Percentiles rank a stretch among this genome's conserved stretches.
Conservation (phyloP, 2,329 filamentous ascomycete species). For the Calonectria fujianensis region DNA sequence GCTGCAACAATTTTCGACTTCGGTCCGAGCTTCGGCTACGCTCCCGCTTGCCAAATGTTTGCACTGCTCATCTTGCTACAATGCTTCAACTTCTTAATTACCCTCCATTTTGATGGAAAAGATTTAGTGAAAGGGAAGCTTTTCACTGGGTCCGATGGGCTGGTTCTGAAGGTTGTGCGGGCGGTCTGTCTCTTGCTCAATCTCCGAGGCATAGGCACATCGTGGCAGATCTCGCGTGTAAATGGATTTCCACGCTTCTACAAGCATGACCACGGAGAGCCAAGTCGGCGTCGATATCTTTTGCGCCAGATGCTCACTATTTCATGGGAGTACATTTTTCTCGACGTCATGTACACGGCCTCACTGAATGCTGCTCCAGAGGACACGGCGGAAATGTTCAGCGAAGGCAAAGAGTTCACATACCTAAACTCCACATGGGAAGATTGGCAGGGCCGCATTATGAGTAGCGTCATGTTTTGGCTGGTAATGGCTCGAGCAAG, state of each 20-base stretch:
- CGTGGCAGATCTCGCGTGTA: slow-evolving; percentile 7
- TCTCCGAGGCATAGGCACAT: slow-evolving; percentile 2
- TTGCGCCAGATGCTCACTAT: not conserved
- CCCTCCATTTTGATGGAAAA: not conserved
- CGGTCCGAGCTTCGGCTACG: not conserved
- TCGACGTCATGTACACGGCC: not conserved
- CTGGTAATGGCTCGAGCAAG: slow-evolving; percentile 3
- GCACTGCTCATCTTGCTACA: not conserved
- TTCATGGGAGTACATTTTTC: not conserved
- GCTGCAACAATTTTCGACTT: not conserved
- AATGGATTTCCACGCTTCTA: not conserved
- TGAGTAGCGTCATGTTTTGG: slow-evolving; percentile 9
- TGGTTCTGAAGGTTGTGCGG: not conserved
- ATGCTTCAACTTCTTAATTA: not conserved
- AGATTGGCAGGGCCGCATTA: not conserved
- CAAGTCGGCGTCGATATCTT: not conserved
- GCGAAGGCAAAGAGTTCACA: not conserved
- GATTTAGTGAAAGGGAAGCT: not conserved
- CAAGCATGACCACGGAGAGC: not conserved
- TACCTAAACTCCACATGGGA: not conserved
- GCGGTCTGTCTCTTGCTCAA: not conserved
- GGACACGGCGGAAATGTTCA: not conserved
- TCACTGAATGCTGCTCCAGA: not conserved
- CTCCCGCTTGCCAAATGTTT: not conserved
- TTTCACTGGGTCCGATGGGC: not conserved